These are phyloP conservation scores for Myrica gale DNA, from an alignment of 306 rosid genomes.

Conservation along the genomic window DNA sequence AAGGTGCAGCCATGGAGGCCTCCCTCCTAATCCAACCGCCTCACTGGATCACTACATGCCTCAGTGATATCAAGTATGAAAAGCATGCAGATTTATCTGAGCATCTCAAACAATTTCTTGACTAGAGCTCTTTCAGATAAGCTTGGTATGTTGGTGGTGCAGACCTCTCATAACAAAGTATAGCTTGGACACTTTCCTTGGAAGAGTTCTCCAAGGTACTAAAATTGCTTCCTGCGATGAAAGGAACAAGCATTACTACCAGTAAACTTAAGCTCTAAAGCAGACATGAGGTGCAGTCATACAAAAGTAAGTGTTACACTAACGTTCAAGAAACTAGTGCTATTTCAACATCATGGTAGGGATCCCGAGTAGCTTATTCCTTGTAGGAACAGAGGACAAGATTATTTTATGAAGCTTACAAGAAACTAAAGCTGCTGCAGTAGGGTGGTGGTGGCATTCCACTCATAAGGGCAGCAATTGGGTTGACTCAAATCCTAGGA, in stretches of 20 bases:
- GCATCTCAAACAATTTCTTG: too few species aligned
- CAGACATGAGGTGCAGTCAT: conserved; percentile 11
- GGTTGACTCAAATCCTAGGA: conserved; percentile 58
- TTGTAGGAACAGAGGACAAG: not conserved
- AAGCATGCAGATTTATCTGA: too few species aligned
- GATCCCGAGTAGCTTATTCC: not conserved
- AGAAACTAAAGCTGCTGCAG: not conserved
- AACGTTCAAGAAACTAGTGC: not conserved
- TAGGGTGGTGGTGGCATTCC: not conserved
- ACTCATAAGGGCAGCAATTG: not conserved
- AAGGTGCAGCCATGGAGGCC: too few species aligned
- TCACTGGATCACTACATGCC: too few species aligned
- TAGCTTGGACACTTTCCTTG: conserved; percentile 62
- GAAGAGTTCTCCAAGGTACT: conserved; percentile 78
- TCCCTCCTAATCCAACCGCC: too few species aligned
- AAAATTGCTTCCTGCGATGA: conserved; percentile 70
- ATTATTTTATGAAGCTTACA: not conserved
- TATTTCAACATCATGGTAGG: not conserved
- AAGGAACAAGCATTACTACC: not conserved
- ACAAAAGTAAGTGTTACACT: not conserved
- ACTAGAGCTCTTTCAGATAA: too few species aligned
- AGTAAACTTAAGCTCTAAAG: not conserved
- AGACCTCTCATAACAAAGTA: conserved; percentile 91
- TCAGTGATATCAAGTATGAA: too few species aligned
- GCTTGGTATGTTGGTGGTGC: not conserved